Evolutionary conservation across 768 basidiomycete species (phyloP), one percentile per base, ranked within the genome.

Genomic region (Dictyophora rubrovolvata): DNA sequence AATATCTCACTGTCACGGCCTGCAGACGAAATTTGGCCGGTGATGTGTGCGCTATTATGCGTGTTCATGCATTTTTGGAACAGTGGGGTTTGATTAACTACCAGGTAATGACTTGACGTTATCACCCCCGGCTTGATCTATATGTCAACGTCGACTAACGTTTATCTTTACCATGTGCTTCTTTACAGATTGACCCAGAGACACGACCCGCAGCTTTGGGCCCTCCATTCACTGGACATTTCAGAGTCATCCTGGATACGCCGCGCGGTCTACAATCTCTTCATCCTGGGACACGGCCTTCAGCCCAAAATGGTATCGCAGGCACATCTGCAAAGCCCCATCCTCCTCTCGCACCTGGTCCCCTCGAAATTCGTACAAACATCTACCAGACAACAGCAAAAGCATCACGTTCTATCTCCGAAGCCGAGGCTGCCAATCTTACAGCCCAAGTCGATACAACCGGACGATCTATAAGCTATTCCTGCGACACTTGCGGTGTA

Each of bases 21-120:
- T 99, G 96, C 69, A 73, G 96, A 68, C 75, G 96, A 63, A 99
- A 99, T 72, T 72, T 99, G 63, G 95, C 95, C 5, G 96, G 96
- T 49, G 96, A 99, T 70, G 96, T 98, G 6, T 97, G 96, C 67
- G 93, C 92, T 22, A 89, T 99, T 66, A 95, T 98, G 94, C 85
- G 96, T 55, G 95, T 99, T 1, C 96, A 99, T 71, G 94, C 93
- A 3, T 98, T 99, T 70, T 77, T 99, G 34, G 96, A 98, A 70
- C 96, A 98, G 67, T 99, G 96, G 96, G 96, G 96, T 0, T 77
- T 99, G 60, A 85, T 99, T 68, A 99, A 99, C 74, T 99, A 99
- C 71, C 96, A 99, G 79, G 95, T 93, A 63, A 58, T 81, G 67
- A 21, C 28, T 56, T 47, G 3, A 48, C 33, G 1, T 52, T 28